Base-by-base conservation (phyloP, 352 stramenopile genomes). In the Globisporangium iwayamae region DNA sequence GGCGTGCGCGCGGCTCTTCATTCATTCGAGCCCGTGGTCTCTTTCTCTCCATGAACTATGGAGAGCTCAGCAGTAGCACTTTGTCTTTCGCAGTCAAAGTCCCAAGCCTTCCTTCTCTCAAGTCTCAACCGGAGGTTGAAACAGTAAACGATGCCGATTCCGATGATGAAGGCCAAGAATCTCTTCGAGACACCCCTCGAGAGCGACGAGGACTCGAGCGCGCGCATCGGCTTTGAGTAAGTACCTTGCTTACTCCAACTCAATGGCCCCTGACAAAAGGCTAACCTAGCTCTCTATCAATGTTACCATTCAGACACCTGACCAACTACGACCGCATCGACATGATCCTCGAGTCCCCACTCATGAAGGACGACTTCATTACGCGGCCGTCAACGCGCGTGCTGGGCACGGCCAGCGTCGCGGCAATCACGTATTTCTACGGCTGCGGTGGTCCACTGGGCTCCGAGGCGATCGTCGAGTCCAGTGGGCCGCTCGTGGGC, bases 401-500 rank as follows among this genome's bases (percentile, higher is more conserved):
- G 32, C 65, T 76, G 6, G 60, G 63, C 16, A 70, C 63, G 0
- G 54, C 45, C 8, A 48, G 58, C 30, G 56, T 74, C 11, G 62
- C 63, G 3, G 64, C 67, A 32, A 73, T 73, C 56, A 73, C 65
- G 41, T 73, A 70, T 46, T 67, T 73, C 56, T 63, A 55, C 30
- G 57, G 62, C 16, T 66, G 57, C 20, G 62, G 62, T 7, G 63
- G 67, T 0, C 67, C 67, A 0, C 55, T 66, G 8, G 67, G 67
- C 48, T 65, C 63, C 3, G 65, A 75, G 54, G 43, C 63, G 18
- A 62, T 79, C 48, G 56, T 76, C 14, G 52, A 66, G 8, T 36
- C 70, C 20, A 60, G 55, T 7, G 68, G 72, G 90, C 90, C 94
- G 39, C 62, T 91, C 45, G 66, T 89, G 2, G 83, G 83, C 28